These are phyloP conservation scores for Globisporangium solare DNA, from an alignment of 352 stramenopile genomes.

Conservation along the genomic window DNA sequence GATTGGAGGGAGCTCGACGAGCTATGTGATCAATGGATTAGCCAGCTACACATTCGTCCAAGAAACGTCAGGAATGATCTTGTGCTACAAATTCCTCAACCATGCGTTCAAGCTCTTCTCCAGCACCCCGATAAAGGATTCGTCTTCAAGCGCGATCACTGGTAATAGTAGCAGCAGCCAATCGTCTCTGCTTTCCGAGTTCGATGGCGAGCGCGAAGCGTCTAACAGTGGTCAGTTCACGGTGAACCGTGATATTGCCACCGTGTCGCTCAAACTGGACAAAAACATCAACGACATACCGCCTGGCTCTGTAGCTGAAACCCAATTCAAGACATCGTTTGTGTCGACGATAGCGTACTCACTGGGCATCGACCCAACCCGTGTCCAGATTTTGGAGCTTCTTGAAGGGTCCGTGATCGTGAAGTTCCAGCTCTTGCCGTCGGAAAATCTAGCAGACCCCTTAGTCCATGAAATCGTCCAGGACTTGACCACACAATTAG, in stretches of 20 bases:
- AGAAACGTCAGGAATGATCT: conserved; percentile 28
- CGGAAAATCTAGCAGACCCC: conserved; percentile 36
- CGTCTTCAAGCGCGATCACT: conserved; percentile 12
- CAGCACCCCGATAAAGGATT: conserved; percentile 31
- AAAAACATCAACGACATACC: conserved; percentile 57
- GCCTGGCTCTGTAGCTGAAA: conserved; percentile 39
- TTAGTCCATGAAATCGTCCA: conserved; percentile 41
- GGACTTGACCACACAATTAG: conserved; percentile 39
- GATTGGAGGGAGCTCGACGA: conserved; percentile 31
- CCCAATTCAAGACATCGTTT: conserved; percentile 45
- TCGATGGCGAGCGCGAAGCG: conserved; percentile 29
- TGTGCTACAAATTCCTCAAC: conserved; percentile 60
- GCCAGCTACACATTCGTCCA: conserved; percentile 44
- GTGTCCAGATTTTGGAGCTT: conserved; percentile 48
- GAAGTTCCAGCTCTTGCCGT: conserved; percentile 52
- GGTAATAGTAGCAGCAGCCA: conserved; percentile 9
- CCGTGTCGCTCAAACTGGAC: conserved; percentile 43
- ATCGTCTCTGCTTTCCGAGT: conserved; percentile 4
- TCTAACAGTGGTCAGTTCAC: conserved; percentile 29
- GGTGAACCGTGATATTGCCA: conserved; percentile 44
- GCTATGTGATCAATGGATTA: conserved; percentile 29
- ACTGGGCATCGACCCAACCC: conserved; percentile 39
- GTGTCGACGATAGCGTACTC: conserved; percentile 25
- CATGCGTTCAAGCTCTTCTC: conserved; percentile 52
- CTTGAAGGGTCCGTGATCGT: conserved; percentile 60